Evolutionary conservation across 257 asterid species (phyloP), one percentile per base, ranked within the genome.

Genomic region (Forsythia viridissima): DNA sequence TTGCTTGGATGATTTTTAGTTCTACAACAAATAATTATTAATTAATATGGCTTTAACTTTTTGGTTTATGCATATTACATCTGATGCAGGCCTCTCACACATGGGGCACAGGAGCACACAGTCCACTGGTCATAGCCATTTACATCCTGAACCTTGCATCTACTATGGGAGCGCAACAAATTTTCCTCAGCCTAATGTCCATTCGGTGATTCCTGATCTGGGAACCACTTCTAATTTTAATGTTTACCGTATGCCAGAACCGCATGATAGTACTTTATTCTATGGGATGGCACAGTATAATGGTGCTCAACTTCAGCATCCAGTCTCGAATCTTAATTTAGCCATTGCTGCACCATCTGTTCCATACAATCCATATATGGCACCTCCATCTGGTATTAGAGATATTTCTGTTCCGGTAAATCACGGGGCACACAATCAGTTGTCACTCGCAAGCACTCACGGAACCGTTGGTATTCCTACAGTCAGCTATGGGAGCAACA

Each of bases 371-470:
- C 96, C 93, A 2, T 90, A 89, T 63, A 38, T 89, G 84, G 87
- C 90, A 4, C 88, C 91, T 40, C 86, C 90, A 61, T 79, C 90
- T 38, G 86, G 89, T 80, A 73, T 87, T 76, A 77, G 86, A 40
- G 91, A 88, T 80, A 83, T 88, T 77, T 89, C 88, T 6, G 59
- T 87, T 82, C 94, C 87, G 30, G 84, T 83, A 44, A 87, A 84
- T 84, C 91, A 89, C 3, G 92, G 88, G 72, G 75, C 86, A 8
- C 81, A 77, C 40, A 91, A 89, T 65, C 86, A 76, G 79, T 71
- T 89, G 44, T 80, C 87, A 15, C 84, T 84, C 83, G 80, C 88
- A 12, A 73, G 77, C 81, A 41, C 42, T 68, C 85, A 76, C 8
- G 67, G 82, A 55, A 46, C 82, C 59, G 73, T 80, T 70, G 85